A percentile compares a stretch with the other conserved stretches of the same genome.
Conservation (phyloP, 1,284 basidiomycete species). For the Mycena citricolor region DNA sequence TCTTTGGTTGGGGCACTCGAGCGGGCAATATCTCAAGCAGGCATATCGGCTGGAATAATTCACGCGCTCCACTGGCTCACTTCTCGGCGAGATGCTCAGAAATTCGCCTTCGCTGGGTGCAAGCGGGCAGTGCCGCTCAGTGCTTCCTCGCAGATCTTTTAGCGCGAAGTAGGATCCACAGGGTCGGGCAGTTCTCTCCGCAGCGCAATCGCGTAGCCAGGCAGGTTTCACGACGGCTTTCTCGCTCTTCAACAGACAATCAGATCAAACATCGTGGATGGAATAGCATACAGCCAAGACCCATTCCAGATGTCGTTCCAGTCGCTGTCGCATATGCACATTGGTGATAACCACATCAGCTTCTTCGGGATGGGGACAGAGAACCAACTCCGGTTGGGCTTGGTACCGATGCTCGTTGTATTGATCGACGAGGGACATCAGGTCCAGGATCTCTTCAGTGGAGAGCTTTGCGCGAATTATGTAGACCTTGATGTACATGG, state of each 20-base stretch:
- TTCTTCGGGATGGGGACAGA: slow-evolving; percentile 42
- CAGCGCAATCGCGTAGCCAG: slow-evolving; percentile 63
- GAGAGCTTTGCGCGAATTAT: slow-evolving; percentile 64
- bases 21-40: slow-evolving; percentile 59
- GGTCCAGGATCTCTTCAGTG: slow-evolving; percentile 40
- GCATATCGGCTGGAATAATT: slow-evolving; percentile 50
- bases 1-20: slow-evolving; percentile 64
- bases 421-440: slow-evolving; percentile 48
- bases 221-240: slow-evolving; percentile 66
- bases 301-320: slow-evolving; percentile 70
- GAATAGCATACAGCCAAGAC: slow-evolving; percentile 52
- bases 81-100: slow-evolving; percentile 16
- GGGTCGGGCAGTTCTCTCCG: slow-evolving; percentile 42
- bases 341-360: slow-evolving; percentile 68
- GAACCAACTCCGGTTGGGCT: slow-evolving; percentile 31
- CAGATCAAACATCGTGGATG: background rate
- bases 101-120: slow-evolving; percentile 11
- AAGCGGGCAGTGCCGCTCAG: slow-evolving; percentile 42
- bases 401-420: slow-evolving; percentile 27
- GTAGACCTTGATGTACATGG: slow-evolving; percentile 39
- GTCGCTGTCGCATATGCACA: slow-evolving; percentile 60
- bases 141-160: slow-evolving; percentile 46
- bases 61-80: slow-evolving; percentile 13
- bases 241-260: slow-evolving; percentile 42
- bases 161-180: slow-evolving; percentile 57